Base-by-base conservation (phyloP, 2,329 filamentous ascomycete species). In the Apiospora arundinis region DNA sequence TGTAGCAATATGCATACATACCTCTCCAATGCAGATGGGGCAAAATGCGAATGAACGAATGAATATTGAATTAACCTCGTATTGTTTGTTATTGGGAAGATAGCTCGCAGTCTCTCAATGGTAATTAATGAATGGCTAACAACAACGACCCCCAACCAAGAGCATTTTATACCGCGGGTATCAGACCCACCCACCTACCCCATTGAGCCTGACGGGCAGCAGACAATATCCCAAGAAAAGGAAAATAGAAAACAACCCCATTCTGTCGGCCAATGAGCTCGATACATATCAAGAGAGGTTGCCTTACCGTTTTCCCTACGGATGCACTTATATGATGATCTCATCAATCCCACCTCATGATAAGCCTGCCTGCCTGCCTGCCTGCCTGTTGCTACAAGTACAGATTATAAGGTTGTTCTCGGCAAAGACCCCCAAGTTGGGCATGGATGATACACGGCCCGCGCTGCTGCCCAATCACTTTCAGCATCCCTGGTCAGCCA, bases 401-500 rank as follows among this genome's bases (percentile, higher is more conserved):
- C n/a, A n/a, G n/a, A n/a, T n/a, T 49, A 12, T 37, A 9, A 32
- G 37, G 16, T n/a, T n/a, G 32, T 14, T 18, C 6, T 32, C 56
- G 56, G 32, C 18, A 21, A 23, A 16, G 16, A 16, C 21, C 11
- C n/a, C 18, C 56, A n/a, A 40, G 32, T 63, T 63, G 56, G 56
- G 56, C 56, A 63, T 23, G 52, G 9, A 40, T 40, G 40, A 37
- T 40, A 63, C 56, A 63, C 56, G 56, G 56, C 56, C 56, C 56
- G 21, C 56, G 56, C 56, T 63, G 56, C 56, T 63, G 56, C 56
- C 56, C 56, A 63, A 63, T 63, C 56, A 40, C 56, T 40, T 32
- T 32, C 42, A 45, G 21, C 32, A 37, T 63, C 32, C 56, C 56
- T 63, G 32, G 56, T 63, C 56, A 40, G 32, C 52, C n/a, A 40